Evolutionary conservation across 345 rosid species (phyloP).

Genomic region (Eucalyptus pauciflora): DNA sequence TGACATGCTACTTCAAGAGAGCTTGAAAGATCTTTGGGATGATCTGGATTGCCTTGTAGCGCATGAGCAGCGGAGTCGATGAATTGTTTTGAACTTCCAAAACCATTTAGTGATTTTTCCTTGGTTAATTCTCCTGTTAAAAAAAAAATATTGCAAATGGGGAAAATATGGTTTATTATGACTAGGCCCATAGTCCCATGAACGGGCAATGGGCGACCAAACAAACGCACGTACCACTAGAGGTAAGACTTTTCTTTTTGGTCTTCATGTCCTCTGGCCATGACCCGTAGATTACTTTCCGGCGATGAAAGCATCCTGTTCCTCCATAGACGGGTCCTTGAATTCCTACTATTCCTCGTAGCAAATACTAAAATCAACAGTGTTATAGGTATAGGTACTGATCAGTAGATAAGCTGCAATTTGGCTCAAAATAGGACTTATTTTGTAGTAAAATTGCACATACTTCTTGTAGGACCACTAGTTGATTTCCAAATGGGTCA

Average conservation of each 20-base stretch:
- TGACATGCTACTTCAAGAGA: conserved; percentile 19
- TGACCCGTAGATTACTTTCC: conserved; percentile 52
- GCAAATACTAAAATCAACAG: conserved; percentile 1
- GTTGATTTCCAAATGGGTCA: conserved; percentile 22
- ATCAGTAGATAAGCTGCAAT: neutral
- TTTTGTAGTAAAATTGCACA: neutral
- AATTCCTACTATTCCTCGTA: conserved; percentile 35
- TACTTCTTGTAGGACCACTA: conserved; percentile 11
- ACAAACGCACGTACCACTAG: neutral
- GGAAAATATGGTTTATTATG: neutral
- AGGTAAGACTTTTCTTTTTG: conserved; percentile 1
- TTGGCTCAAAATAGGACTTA: neutral
- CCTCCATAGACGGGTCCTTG: conserved; percentile 49
- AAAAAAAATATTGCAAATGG: neutral
- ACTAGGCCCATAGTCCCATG: neutral
- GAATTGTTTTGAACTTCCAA: conserved; percentile 41
- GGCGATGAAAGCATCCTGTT: conserved; percentile 47
- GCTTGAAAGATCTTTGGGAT: neutral
- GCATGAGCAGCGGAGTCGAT: conserved; percentile 17
- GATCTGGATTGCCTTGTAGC: conserved; percentile 17
- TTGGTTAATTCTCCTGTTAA: conserved; percentile 5
- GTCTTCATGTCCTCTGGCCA: conserved; percentile 10
- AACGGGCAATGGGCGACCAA: neutral
- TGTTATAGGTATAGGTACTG: neutral
- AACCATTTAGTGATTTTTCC: conserved; percentile 3